Evolutionary conservation across 2,329 filamentous ascomycete genomes (phyloP), one percentile per base, ranked within the genome.

Genomic region (Phialophora chinensis): DNA sequence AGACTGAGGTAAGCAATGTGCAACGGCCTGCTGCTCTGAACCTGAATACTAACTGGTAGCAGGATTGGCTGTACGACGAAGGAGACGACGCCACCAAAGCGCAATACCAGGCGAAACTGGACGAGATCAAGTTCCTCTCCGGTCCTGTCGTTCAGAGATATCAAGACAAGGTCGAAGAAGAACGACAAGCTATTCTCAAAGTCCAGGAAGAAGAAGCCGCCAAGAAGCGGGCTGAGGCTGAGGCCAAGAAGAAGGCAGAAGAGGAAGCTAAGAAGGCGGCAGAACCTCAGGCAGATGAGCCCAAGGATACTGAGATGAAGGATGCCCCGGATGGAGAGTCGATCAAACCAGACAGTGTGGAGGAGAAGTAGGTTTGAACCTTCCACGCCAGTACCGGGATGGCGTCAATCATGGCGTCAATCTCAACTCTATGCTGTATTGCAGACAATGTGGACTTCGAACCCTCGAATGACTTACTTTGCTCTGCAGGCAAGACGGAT

Each of bases 41-140:
- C 38, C 14, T 20, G n/a, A 3, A 3, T 68, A 70, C 72, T 74
- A 65, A 76, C 74, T 71, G 64, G 20, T 27, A 65, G 50, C 71
- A 98, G 94, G 93, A 99, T 77, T 99, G 95, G 95, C 86, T 99
- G 68, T 98, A 98, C 80, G 94, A 97, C 62, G 95, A 98, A 63
- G 95, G 95, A 67, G 93, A 97, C 71, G 95, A 99, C 79, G 88
- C 93, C 72, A 91, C 91, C 75, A 98, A 98, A 86, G 93, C 91
- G 62, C 87, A 95, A 75, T 99, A 99, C 82, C 83, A 96, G 69
- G 87, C 92, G 81, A 99, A 98, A 88, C 90, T 95, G 80, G 95
- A 98, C 70, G 95, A 99, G 80, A 93, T 99, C 79, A 91, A 92
- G 73, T 88, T 91, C 72, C 86, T 97, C 75, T 91, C 93, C 55